Conservation (phyloP, 2,329 filamentous ascomycete species). For the Arthroderma uncinatum region DNA sequence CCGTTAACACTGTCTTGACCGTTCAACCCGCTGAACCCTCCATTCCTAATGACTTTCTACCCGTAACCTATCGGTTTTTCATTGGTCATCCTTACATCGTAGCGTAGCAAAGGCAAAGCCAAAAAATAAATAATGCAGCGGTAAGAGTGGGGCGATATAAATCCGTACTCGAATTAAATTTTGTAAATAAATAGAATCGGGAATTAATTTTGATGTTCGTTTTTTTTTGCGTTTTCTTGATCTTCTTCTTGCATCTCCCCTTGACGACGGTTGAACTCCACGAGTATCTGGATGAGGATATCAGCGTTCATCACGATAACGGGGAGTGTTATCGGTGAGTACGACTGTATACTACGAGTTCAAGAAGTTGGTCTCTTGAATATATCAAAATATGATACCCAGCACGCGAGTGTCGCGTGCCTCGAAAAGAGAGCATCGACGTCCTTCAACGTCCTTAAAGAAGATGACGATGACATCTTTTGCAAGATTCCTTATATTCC, state of each 20-base stretch:
- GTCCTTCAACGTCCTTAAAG: not conserved
- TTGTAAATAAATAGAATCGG: not conserved
- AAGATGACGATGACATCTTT: not conserved
- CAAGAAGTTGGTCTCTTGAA: too few relatives aligned
- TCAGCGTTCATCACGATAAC: not conserved
- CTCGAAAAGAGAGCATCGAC: not conserved
- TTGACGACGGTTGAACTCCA: not conserved
- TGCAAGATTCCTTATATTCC: not conserved
- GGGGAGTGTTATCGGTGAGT: not conserved
- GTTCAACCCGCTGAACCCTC: not conserved
- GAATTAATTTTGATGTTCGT: not conserved
- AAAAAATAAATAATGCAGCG: not conserved
- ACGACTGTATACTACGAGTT: not conserved
- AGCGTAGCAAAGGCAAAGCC: not conserved
- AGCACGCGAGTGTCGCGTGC: not conserved
- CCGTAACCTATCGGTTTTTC: not conserved
- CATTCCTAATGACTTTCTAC: not conserved
- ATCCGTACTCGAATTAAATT: not conserved
- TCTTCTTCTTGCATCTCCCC: not conserved
- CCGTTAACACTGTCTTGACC: not conserved
- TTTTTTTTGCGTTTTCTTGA: not conserved
- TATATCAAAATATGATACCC: not conserved
- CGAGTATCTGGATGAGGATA: not conserved
- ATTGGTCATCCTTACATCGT: not conserved
- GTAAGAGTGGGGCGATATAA: conserved; percentile 2